These are phyloP conservation scores for Metarhizium rileyi DNA, from an alignment of 2,329 filamentous ascomycete genomes.

Conservation along the genomic window DNA sequence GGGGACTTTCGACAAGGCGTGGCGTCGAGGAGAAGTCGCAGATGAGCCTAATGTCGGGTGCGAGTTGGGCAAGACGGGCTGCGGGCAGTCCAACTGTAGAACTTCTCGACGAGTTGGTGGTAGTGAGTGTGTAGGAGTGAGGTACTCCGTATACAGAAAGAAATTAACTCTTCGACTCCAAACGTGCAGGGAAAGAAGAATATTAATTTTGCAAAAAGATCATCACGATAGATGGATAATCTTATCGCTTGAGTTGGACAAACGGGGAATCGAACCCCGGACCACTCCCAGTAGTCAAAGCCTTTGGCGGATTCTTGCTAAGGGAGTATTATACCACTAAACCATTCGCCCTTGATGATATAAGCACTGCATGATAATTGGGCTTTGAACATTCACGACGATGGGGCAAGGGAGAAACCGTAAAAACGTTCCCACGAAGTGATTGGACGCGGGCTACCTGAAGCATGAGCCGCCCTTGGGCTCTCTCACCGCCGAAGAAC, in stretches of 20 bases:
- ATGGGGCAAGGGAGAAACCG: neutral
- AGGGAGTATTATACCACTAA: too few relatives aligned
- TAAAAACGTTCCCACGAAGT: too few relatives aligned
- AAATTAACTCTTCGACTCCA: neutral
- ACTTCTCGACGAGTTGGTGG: neutral
- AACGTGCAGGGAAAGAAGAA: neutral
- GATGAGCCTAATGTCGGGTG: neutral
- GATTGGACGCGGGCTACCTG: too few relatives aligned
- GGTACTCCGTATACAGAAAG: neutral
- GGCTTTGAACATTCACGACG: neutral
- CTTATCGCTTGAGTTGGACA: constrained; percentile 6
- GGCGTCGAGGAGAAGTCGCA: neutral
- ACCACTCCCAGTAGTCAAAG: constrained; percentile 8
- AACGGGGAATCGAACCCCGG: constrained; percentile 15
- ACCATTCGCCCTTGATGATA: constrained; percentile 4
- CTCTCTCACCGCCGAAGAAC: too few relatives aligned
- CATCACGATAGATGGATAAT: neutral
- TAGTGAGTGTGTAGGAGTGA: too few relatives aligned
- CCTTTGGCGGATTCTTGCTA: fast-evolving
- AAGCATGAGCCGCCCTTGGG: too few relatives aligned
- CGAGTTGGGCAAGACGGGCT: neutral
- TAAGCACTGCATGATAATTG: fast-evolving
- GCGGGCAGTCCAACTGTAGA: neutral
- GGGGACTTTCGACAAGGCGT: neutral
- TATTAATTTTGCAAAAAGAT: neutral